Base-by-base conservation (phyloP, 306 rosid species). In the Fragaria nilgerrensis region DNA sequence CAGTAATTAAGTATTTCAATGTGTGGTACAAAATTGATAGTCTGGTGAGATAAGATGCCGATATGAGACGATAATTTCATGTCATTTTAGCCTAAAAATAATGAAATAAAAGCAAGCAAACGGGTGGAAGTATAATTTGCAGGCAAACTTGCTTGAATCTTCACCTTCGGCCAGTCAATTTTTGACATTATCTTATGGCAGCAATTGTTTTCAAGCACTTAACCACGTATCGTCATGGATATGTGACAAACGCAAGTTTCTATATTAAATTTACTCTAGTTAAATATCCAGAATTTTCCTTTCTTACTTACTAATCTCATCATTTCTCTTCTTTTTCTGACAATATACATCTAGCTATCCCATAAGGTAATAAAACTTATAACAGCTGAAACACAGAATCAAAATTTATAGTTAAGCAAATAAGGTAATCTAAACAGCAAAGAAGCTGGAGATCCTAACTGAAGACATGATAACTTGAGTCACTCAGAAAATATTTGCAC, bases 351-450 rank as follows among this genome's bases (percentile, higher is more conserved):
- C 12, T 22, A 22, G 32, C 15, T n/a, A 56, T 22, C 9, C 29
- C 32, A 9, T 22, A 16, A 62, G 62, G 71, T 63, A 48, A 66
- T 17, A 66, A 47, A 75, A 75, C 23, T 32, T 48, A 14, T 48
- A 53, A 56, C 32, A 52, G 59, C 19, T 5, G 59, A 19, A 7
- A 5, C 3, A 52, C 59, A 22, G 63, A 23, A 65, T 50, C 11
- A 49, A 36, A 27, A 65, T 11, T 65, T 37, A 52, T 63, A 52
- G 32, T 77, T 53, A 34, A 53, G n/a, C 69, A 68, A 25, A 68
- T 25, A 72, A 36, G 49, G 14, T 19, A 72, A 53, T 53, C 49
- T 25, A 72, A 32, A 12, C 65, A 53, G 19, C 47, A 20, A 65
- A 63, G 29, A 29, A 41, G 49, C 67, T 22, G 2, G 36, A 25